phyloP scores from a whole-genome alignment of 2,329 filamentous ascomycete species.

The Beauveria sp. region DNA sequence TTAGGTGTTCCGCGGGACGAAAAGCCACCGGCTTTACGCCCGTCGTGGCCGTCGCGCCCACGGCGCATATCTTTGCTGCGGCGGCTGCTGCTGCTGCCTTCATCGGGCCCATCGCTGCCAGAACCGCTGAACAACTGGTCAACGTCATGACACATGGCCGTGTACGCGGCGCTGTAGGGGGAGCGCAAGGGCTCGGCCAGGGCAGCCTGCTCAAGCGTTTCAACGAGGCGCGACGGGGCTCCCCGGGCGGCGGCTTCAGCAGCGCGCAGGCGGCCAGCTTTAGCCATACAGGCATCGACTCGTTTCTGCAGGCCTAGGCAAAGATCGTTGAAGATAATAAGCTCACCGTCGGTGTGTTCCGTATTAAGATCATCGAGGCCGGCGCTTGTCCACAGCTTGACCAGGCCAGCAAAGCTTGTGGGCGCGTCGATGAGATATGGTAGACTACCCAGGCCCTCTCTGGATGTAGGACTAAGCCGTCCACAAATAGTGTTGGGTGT shows the following conservation, averaged over 20 bases:
- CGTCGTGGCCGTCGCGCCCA: conserved; percentile 21
- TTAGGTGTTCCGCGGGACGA: conserved; percentile 23
- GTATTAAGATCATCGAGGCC: conserved; percentile 32
- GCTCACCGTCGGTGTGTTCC: conserved; percentile 36
- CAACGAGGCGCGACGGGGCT: conserved; percentile 32
- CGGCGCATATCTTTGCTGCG: conserved; percentile 26
- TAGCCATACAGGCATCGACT: conserved; percentile 43
- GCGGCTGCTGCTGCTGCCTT: conserved; percentile 16
- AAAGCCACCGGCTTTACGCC: conserved; percentile 20
- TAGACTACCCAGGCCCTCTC: conserved; percentile 87
- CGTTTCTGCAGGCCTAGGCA: conserved; percentile 44
- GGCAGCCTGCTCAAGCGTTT: conserved; percentile 39
- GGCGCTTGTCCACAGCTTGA: conserved; percentile 69
- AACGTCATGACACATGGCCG: conserved; percentile 22
- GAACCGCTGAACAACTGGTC: conserved; percentile 41
- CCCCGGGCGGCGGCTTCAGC: conserved; percentile 25
- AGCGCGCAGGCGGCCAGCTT: conserved; percentile 38
- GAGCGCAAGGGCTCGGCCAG: conserved; percentile 22
- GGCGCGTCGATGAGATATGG: conserved; percentile 90
- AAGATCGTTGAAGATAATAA: conserved; percentile 45
- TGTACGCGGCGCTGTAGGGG: conserved; percentile 4
- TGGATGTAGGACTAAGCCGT: conserved; percentile 68
- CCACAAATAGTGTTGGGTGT: conserved; percentile 86
- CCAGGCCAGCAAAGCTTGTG: conserved; percentile 74
- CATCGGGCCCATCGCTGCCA: conserved; percentile 37